Evolutionary conservation across 2,329 filamentous ascomycete species (phyloP), one percentile per base, ranked within the genome.

Genomic region (Sphaerulina populicola): DNA sequence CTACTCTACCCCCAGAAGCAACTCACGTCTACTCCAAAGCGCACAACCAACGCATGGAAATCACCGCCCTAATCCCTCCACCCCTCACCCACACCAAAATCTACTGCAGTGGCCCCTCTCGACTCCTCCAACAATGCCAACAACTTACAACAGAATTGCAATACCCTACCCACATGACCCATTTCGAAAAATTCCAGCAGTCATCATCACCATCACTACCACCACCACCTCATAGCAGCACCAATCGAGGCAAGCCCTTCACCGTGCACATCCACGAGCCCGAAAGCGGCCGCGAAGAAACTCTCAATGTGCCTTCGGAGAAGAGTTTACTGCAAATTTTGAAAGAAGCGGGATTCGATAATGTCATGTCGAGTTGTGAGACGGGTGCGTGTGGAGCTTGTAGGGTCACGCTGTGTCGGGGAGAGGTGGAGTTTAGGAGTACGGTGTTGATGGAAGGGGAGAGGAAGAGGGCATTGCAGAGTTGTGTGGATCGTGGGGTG

Each of bases 161-260:
- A 0, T 68, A 84, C 0, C 63, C 70, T 0, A 68, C 73, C 2
- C 68, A 72, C 0, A 77, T 80, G 37, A 69, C 83, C 1, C 80
- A 84, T 62, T 79, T 76, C 52, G 81, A 85, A 63, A 75, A 76
- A 0, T 85, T 84, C 54, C 68, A 69, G 1, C 75, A 76, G 21
- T 35, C 46, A 7, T 30, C 40, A 18, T 18, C 18, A 18, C 3
- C 18, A 18, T 18, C 18, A 18, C 3, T 3, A 18, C 18, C 18
- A n/a, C n/a, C n/a, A n/a, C n/a, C n/a, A n/a, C n/a, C n/a, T n/a
- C n/a, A n/a, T 3, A 18, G 3, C 3, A 1, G 72, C 76, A 15
- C 68, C 72, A 0, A 50, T 18, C 71, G 72, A 0, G 80, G 81
- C 0, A 78, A 83, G 57, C 75, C 79, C 0, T 85, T 84, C 55